Conservation (phyloP, 2,329 filamentous ascomycete species). For the Clonostachys rhizophaga region DNA sequence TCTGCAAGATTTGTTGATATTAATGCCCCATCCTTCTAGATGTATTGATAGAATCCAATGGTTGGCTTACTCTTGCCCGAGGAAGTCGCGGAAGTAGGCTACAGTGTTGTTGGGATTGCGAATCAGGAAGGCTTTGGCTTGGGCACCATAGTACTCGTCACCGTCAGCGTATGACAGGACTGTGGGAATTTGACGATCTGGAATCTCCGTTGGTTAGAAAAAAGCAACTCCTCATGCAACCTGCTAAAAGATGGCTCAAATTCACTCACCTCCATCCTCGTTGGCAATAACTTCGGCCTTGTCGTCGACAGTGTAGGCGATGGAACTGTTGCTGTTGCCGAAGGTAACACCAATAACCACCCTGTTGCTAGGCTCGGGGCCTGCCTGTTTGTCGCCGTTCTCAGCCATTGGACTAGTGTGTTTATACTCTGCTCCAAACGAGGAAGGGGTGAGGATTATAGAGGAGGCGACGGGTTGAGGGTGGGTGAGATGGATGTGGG, state of each 20-base stretch:
- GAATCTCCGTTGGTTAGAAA: slow-evolving; percentile 6
- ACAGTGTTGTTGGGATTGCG: slow-evolving; percentile 92
- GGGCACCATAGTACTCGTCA: slow-evolving; percentile 93
- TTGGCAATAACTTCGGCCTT: slow-evolving; percentile 98
- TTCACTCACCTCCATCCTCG: slow-evolving; percentile 77
- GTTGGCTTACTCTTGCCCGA: slow-evolving; percentile 77
- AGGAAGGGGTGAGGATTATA: slow-evolving; percentile 1
- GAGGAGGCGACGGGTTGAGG: slow-evolving; percentile 1
- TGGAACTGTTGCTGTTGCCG: slow-evolving; percentile 97
- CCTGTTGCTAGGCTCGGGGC: slow-evolving; percentile 51
- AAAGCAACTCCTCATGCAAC: slow-evolving; percentile 5
- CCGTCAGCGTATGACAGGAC: slow-evolving; percentile 92
- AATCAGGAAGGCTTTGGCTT: slow-evolving; percentile 90
- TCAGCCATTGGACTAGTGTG: slow-evolving; percentile 34
- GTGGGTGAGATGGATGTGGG: slow-evolving; percentile 2
- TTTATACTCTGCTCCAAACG: slow-evolving; percentile 5
- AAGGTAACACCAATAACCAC: slow-evolving; percentile 92
- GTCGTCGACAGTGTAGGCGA: slow-evolving; percentile 88
- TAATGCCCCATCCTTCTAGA: not conserved
- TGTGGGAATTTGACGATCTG: slow-evolving; percentile 94
- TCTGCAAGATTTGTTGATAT: slow-evolving; percentile 24
- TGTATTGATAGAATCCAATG: not conserved
- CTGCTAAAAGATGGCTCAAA: not conserved
- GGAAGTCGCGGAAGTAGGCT: slow-evolving; percentile 91
- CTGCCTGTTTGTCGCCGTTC: slow-evolving; percentile 33